Base-by-base conservation (phyloP, 2,329 filamentous ascomycete species). In the Ascochyta fabae region DNA sequence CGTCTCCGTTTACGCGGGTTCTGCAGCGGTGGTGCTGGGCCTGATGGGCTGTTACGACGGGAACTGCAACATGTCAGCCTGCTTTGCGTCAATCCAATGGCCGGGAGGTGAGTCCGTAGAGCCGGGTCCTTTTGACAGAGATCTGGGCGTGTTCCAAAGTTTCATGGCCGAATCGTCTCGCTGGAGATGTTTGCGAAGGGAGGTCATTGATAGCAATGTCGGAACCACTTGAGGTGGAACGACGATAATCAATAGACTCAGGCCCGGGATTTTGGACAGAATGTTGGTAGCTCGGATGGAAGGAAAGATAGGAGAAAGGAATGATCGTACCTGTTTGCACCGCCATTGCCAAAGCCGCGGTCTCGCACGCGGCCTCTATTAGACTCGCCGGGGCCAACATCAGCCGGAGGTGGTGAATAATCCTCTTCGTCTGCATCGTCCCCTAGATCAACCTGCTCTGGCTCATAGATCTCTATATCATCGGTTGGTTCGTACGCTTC, bases 1-100 rank as follows among this genome's bases (percentile, higher is more conserved):
- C 82, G 76, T 65, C 81, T 81, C 60, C 81, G 80, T 69, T 85
- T 86, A 50, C 80, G 80, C 45, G 80, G 74, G 36, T 79, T 77
- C 43, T 79, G 75, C 39, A 80, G 75, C 70, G 70, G 74, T 56
- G 79, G 71, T 27, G 65, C 64, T 35, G 74, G 72, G 31, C 64
- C 75, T 56, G 75, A 75, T 15, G 81, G 81, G 62, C 80, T 84
- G 47, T 76, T 76, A 38, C 72, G 75, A 45, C 69, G 74, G 43
- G 78, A 70, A n/a, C 53, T 56, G 38, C 12, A 39, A 19, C 3
- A 33, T 27, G 53, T 56, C 7, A 56, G 53, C 36, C 22, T 38
- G 6, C 29, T 34, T 2, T 16, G 15, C 35, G 16, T 39, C 7
- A 8, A 12, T 8, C 5, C 15, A 35, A 16, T 8, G n/a, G 33